A percentile compares a stretch with the other conserved stretches of the same genome.
Conservation (phyloP, 768 basidiomycete species). For the Filobasidium floriforme region DNA sequence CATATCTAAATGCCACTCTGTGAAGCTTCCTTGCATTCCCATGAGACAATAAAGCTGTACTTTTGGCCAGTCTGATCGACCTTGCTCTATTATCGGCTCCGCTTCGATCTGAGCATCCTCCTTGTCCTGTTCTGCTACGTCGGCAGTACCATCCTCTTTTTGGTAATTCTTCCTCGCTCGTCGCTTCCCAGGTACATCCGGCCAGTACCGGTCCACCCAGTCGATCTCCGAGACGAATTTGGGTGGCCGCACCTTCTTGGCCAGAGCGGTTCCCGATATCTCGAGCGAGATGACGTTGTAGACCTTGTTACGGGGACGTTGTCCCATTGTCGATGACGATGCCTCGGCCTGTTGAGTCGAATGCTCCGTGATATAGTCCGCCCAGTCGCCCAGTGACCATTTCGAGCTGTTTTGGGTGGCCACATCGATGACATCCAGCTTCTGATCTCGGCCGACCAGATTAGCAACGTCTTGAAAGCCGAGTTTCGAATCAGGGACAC, state of each 20-base stretch:
- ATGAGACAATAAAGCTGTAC: conserved; percentile 95
- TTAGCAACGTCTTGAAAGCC: conserved; percentile 74
- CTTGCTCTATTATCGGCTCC: neutral
- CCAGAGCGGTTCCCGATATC: conserved; percentile 75
- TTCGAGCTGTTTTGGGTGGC: conserved; percentile 75
- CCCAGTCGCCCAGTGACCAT: conserved; percentile 89
- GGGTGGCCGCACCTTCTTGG: conserved; percentile 71
- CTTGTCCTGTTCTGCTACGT: conserved; percentile 14
- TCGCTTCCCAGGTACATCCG: conserved; percentile 53
- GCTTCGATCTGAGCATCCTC: conserved; percentile 12
- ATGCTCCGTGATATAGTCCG: conserved; percentile 53
- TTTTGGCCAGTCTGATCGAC: conserved; percentile 54
- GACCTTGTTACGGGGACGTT: conserved; percentile 55
- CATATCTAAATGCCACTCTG: conserved; percentile 99
- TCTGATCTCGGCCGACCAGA: conserved; percentile 65
- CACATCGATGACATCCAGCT: conserved; percentile 91
- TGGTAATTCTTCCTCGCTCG: conserved; percentile 14
- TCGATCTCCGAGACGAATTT: conserved; percentile 72
- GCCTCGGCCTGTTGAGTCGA: neutral
- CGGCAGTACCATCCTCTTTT: conserved; percentile 12
- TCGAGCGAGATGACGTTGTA: conserved; percentile 94
- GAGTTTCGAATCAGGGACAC: conserved; percentile 64
- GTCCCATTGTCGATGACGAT: neutral
- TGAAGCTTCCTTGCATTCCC: conserved; percentile 90
- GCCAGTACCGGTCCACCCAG: conserved; percentile 97